Base-by-base conservation (phyloP, 2,329 filamentous ascomycete genomes). In the Trichophyton mentagrophytes region DNA sequence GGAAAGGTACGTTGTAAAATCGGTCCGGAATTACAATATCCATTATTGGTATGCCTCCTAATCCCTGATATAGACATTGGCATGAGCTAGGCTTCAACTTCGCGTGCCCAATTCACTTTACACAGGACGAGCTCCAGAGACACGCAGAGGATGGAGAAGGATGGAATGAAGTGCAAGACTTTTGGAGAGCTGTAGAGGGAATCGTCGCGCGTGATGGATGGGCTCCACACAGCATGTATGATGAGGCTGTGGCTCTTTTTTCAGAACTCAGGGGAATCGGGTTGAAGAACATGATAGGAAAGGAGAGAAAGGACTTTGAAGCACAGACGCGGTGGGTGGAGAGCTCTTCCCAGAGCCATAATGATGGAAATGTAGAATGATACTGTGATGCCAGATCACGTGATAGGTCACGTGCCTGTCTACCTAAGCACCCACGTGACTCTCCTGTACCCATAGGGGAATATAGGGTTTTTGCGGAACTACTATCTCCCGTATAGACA, bases 161-260 rank as follows among this genome's bases (percentile, higher is more conserved):
- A 15, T 65, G 36, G 42, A 65, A 65, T 20, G 56, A 61, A 11
- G 13, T 44, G 17, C 60, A 62, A 46, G 63, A 63, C 17, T 62
- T 65, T 33, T 65, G 63, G 63, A 59, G 62, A 13, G 47, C 59
- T 13, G 13, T 27, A 7, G 46, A 25, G 22, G 61, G 53, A 13
- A 53, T n/a, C 9, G 60, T 61, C 9, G n/a, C 33, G 7, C 46
- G 46, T 22, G 61, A 58, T 36, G 63, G 63, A 9, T 63, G 59
- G 47, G 58, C 60, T n/a, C n/a, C 40, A 11, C 33, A 49, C 20
- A 51, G 61, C 6, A 13, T 22, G 42, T 65, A 60, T 51, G 62
- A 63, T 27, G 53, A n/a, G 25, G 60, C 63, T 15, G 51, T 63
- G 6, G 61, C 61, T 40, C 57, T 57, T 40, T 64, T 64, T 56